Percentiles rank a stretch among this genome's conserved stretches.
Conservation (phyloP, 2,329 filamentous ascomycete genomes). For the Phaeosphaeria sp. region DNA sequence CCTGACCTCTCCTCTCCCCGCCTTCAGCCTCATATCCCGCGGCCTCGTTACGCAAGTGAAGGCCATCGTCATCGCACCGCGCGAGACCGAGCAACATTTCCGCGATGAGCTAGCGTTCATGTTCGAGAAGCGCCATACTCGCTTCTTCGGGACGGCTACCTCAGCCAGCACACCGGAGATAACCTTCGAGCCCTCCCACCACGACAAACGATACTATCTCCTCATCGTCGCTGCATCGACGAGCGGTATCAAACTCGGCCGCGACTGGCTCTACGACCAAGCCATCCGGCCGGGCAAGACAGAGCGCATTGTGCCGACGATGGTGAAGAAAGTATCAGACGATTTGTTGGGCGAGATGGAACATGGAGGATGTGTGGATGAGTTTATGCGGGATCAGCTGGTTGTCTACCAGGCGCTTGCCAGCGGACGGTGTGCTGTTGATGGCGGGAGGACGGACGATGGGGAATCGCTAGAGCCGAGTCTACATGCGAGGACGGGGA, state of each 20-base stretch:
- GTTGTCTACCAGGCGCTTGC: slow-evolving; percentile 66
- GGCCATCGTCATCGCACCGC: slow-evolving; percentile 50
- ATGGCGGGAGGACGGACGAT: slow-evolving; percentile 31
- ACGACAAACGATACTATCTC: slow-evolving; percentile 59
- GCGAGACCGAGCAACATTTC: slow-evolving; percentile 37
- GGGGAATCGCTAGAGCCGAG: slow-evolving; percentile 39
- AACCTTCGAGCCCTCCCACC: slow-evolving; percentile 52
- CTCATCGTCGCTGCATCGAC: slow-evolving; percentile 62
- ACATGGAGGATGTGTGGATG: slow-evolving; percentile 60
- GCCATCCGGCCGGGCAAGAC: slow-evolving; percentile 27
- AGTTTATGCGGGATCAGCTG: slow-evolving; percentile 64
- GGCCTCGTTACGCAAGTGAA: slow-evolving; percentile 35
- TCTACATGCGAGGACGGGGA: slow-evolving; percentile 55
- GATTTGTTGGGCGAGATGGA: slow-evolving; percentile 56
- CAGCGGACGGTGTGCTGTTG: slow-evolving; percentile 48
- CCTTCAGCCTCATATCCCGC: slow-evolving; percentile 45
- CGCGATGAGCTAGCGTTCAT: slow-evolving; percentile 32
- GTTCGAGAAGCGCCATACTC: slow-evolving; percentile 22
- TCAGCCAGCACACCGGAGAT: slow-evolving; percentile 16
- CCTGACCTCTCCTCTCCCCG: slow-evolving; percentile 39
- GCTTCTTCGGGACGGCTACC: slow-evolving; percentile 22
- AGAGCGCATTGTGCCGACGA: slow-evolving; percentile 34
- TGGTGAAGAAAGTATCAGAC: slow-evolving; percentile 54
- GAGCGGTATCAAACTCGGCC: slow-evolving; percentile 57
- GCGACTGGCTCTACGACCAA: slow-evolving; percentile 58